phyloP scores from a whole-genome alignment of 2,329 filamentous ascomycete genomes.

The Didymella exigua region DNA sequence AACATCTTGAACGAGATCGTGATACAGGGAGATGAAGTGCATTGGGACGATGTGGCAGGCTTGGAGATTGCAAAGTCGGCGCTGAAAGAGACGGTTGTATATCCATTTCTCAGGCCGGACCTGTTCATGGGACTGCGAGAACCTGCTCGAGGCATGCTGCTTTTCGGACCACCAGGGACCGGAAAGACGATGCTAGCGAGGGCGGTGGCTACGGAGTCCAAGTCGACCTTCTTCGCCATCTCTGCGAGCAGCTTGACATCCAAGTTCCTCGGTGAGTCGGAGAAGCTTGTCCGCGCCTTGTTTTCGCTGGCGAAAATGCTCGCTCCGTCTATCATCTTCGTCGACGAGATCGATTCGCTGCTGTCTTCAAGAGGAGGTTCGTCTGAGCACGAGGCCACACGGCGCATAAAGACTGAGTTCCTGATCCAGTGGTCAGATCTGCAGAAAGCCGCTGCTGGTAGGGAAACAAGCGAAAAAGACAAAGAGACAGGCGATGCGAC shows the following conservation, averaged over 20 bases:
- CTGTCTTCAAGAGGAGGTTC: conserved; percentile 82
- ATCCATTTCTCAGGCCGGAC: conserved; percentile 93
- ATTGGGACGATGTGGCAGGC: conserved; percentile 92
- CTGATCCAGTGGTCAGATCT: conserved; percentile 97
- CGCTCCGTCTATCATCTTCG: conserved; percentile 95
- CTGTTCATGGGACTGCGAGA: conserved; percentile 95
- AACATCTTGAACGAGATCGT: conserved; percentile 97
- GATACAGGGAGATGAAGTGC: conserved; percentile 90
- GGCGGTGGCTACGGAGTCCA: conserved; percentile 91
- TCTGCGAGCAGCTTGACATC: conserved; percentile 92
- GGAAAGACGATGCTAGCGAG: conserved; percentile 98
- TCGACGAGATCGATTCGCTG: conserved; percentile 96
- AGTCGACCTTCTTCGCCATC: conserved; percentile 95
- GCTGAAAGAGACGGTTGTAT: conserved; percentile 93
- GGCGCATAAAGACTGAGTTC: conserved; percentile 96
- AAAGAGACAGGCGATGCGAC: conserved; percentile 80
- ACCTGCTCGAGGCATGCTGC: conserved; percentile 89
- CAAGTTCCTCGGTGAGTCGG: conserved; percentile 94
- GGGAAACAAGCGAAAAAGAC: conserved; percentile 70
- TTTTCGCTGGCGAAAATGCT: conserved; percentile 88
- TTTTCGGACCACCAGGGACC: conserved; percentile 96
- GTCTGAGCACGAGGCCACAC: conserved; percentile 89
- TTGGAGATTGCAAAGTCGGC: conserved; percentile 89
- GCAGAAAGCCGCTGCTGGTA: conserved; percentile 86
- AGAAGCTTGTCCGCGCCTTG: conserved; percentile 91